A percentile compares a stretch with the other conserved stretches of the same genome.
Evolutionary conservation across 2,329 filamentous ascomycete species (phyloP).

Genomic region (Rhynchosporium graminicola): DNA sequence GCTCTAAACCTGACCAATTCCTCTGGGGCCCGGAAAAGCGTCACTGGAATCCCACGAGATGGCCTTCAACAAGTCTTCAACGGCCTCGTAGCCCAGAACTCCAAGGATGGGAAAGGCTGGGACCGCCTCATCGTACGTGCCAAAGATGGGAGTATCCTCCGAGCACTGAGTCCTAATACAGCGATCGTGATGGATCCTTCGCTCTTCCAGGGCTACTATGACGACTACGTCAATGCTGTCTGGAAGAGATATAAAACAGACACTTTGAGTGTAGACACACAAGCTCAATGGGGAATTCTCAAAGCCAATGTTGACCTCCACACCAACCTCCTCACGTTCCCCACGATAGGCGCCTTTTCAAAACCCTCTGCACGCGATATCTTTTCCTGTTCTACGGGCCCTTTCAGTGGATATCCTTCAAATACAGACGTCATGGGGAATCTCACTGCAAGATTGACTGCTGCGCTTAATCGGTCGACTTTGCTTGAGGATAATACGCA

Average conservation of each 20-base stretch:
- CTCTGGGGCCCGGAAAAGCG: constrained; percentile 48
- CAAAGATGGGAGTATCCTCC: constrained; percentile 40
- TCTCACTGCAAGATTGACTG: constrained; percentile 28
- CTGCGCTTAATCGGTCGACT: constrained; percentile 32
- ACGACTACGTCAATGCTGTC: constrained; percentile 48
- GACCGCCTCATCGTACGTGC: constrained; percentile 50
- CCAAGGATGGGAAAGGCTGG: constrained; percentile 60
- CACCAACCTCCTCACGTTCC: constrained; percentile 40
- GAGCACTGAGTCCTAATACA: constrained; percentile 47
- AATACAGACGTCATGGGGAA: constrained; percentile 27
- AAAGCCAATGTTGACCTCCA: constrained; percentile 47
- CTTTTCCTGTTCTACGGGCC: constrained; percentile 65
- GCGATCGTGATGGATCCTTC: constrained; percentile 47
- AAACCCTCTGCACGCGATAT: constrained; percentile 63
- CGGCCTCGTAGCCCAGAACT: constrained; percentile 56
- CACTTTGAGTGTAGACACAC: constrained; percentile 62
- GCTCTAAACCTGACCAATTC: constrained; percentile 51
- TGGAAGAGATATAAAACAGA: constrained; percentile 45
- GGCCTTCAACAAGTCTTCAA: constrained; percentile 58
- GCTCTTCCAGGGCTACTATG: constrained; percentile 47
- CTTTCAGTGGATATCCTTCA: constrained; percentile 48
- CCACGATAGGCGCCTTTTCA: constrained; percentile 51
- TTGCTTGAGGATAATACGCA: constrained; percentile 45
- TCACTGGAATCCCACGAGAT: constrained; percentile 56
- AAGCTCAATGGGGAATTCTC: constrained; percentile 56